These are phyloP conservation scores for Phytophthora megakarya DNA, from an alignment of 352 stramenopile species.

Conservation along the genomic window DNA sequence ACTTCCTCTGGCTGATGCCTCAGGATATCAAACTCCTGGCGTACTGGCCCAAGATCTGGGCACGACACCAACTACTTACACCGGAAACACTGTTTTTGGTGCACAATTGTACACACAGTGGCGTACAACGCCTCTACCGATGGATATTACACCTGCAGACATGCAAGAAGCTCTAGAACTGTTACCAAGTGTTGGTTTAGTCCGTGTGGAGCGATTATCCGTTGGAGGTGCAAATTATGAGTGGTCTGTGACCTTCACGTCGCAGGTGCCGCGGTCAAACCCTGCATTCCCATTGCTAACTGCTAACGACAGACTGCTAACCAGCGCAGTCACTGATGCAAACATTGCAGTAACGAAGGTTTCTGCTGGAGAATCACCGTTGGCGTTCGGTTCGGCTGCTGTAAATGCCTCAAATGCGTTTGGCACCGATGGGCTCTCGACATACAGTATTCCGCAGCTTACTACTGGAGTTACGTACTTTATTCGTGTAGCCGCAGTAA, in stretches of 20 bases:
- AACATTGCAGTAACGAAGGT: slow-evolving; percentile 37
- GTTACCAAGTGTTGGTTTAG: slow-evolving; percentile 87
- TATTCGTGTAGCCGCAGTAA: slow-evolving; percentile 80
- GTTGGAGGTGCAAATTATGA: slow-evolving; percentile 70
- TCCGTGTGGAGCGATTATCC: slow-evolving; percentile 88
- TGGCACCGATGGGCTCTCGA: slow-evolving; percentile 20
- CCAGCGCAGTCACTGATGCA: slow-evolving; percentile 17
- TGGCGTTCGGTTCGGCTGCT: slow-evolving; percentile 41
- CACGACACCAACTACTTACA: slow-evolving; percentile 36
- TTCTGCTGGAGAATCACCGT: slow-evolving; percentile 38
- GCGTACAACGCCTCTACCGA: slow-evolving; percentile 59
- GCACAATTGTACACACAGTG: slow-evolving; percentile 55
- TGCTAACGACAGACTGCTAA: slow-evolving; percentile 57
- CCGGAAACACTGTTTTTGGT: slow-evolving; percentile 49
- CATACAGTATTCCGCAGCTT: slow-evolving; percentile 64
- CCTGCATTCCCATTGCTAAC: slow-evolving; percentile 47
- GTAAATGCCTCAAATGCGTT: slow-evolving; percentile 22
- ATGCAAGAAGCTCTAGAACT: slow-evolving; percentile 87
- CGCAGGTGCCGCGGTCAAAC: slow-evolving; percentile 45
- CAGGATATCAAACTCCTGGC: slow-evolving; percentile 30
- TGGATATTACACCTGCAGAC: slow-evolving; percentile 57
- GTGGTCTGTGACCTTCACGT: slow-evolving; percentile 91
- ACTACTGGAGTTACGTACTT: slow-evolving; percentile 69
- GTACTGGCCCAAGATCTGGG: slow-evolving; percentile 37
- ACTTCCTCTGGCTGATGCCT: slow-evolving; percentile 55